Evolutionary conservation across 1,284 basidiomycete species (phyloP), one percentile per base, ranked within the genome.

Genomic region (Marasmius oreades): DNA sequence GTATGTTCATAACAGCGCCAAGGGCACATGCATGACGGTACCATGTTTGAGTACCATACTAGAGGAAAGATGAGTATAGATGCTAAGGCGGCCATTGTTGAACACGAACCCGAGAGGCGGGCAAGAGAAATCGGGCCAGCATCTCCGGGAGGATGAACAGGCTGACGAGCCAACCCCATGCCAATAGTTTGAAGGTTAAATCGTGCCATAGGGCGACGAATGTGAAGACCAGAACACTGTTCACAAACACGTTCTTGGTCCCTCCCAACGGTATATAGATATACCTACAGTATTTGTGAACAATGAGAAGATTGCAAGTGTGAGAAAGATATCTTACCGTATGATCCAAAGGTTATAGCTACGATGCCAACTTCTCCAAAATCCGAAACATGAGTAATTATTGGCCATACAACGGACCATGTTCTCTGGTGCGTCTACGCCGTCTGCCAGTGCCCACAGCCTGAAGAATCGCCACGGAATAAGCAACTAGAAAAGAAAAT

Each of bases 121-220:
- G 84, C 4, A 95, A 65, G 0, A 88, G 22, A 59, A 76, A 81
- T 20, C 77, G 73, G 0, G 85, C 89, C 2, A 83, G 58, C 18
- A 97, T 67, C 70, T 99, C 96, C 0, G 96, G 96, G 1, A 95
- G 62, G 57, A 99, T 87, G 70, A 99, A 98, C 43, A 97, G 66
- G 63, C 86, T 92, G 55, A 97, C 82, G 10, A 98, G 85, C 96
- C 96, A 99, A 1, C 96, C 96, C 97, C 97, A 99, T 0, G 93
- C 87, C 0, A 99, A 78, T 5, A 99, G 79, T 48, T 82, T 82
- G 70, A 97, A 88, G 0, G 90, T 90, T 0, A 99, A 77, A 68
- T 98, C 96, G 67, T 99, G 96, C 97, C 97, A 99, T 14, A 99
- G 75, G 0, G 97, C 97, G n/a, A 98, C 96, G 68, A 99, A 99